These are phyloP conservation scores for Apiotrichum sp. DNA, from an alignment of 1,284 basidiomycete genomes.

Conservation along the genomic window DNA sequence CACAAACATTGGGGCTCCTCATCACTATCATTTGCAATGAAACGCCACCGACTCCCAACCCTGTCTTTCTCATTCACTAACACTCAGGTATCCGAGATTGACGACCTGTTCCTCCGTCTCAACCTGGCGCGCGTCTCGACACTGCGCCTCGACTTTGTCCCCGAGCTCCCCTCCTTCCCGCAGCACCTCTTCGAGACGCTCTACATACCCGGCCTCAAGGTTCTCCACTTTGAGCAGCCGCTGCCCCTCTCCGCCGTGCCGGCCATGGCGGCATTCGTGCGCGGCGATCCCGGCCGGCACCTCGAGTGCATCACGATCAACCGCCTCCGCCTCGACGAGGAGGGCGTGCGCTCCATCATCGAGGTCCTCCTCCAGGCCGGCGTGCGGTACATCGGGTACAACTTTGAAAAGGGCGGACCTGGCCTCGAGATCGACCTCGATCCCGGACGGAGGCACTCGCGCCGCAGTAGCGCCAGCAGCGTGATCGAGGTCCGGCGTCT, in stretches of 20 bases:
- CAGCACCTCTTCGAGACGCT: neutral
- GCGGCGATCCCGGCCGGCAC: neutral
- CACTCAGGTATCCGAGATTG: neutral
- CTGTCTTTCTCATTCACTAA: too few relatives aligned
- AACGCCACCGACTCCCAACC: too few relatives aligned
- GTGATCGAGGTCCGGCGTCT: neutral
- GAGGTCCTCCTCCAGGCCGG: neutral
- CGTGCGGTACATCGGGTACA: slow-evolving; percentile 2
- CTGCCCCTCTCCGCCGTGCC: neutral
- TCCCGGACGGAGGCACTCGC: neutral
- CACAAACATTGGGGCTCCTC: neutral
- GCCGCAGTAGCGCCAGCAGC: neutral
- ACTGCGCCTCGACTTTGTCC: neutral
- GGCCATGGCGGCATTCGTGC: neutral
- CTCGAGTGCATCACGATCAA: neutral
- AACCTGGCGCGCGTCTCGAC: neutral
- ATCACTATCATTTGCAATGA: too few relatives aligned
- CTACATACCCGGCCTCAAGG: neutral
- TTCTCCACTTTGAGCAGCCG: neutral
- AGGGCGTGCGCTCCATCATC: neutral
- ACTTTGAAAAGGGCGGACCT: neutral
- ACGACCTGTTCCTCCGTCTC: slow-evolving; percentile 2
- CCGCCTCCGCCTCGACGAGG: neutral
- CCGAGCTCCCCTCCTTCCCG: neutral
- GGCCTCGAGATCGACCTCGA: neutral